A percentile compares a stretch with the other conserved stretches of the same genome.
These are phyloP conservation scores for Aspergillus persii DNA, from an alignment of 2,329 filamentous ascomycete species.

Conservation along the genomic window DNA sequence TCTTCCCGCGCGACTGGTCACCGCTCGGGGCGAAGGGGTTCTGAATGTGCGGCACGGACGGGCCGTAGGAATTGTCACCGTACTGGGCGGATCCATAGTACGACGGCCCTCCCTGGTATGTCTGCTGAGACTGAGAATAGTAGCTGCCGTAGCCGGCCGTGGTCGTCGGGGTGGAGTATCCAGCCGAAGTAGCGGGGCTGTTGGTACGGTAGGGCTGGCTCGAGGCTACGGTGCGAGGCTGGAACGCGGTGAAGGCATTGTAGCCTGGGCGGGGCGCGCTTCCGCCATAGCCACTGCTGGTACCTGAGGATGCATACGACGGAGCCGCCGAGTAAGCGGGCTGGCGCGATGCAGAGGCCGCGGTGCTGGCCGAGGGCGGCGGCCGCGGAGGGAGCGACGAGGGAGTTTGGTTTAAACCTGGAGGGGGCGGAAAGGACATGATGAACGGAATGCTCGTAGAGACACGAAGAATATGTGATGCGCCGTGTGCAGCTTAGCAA, in stretches of 20 bases:
- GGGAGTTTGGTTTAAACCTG: constrained; percentile 61
- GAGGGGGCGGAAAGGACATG: constrained; percentile 85
- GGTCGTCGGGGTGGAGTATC: constrained; percentile 39
- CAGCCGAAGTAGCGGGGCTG: constrained; percentile 32
- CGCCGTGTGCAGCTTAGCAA: constrained; percentile 31
- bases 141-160: constrained; percentile 40
- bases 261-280: constrained; percentile 32
- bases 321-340: constrained; percentile 52
- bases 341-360: constrained; percentile 42
- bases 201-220: constrained; percentile 40
- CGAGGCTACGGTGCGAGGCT: constrained; percentile 58
- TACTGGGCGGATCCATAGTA: constrained; percentile 51
- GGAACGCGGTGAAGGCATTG: constrained; percentile 55
- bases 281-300: constrained; percentile 32
- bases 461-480: constrained; percentile 25
- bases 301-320: constrained; percentile 28
- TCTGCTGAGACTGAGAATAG: constrained; percentile 41
- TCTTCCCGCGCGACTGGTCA: constrained; percentile 32
- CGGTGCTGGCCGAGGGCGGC: constrained; percentile 56
- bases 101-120: constrained; percentile 33
- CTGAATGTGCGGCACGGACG: constrained; percentile 65
- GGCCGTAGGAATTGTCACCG: constrained; percentile 47
- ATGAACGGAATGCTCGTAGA: constrained; percentile 47
- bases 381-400: constrained; percentile 75
- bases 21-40: constrained; percentile 74